phyloP scores from a whole-genome alignment of 345 rosid species.

The Salix arbutifolia region DNA sequence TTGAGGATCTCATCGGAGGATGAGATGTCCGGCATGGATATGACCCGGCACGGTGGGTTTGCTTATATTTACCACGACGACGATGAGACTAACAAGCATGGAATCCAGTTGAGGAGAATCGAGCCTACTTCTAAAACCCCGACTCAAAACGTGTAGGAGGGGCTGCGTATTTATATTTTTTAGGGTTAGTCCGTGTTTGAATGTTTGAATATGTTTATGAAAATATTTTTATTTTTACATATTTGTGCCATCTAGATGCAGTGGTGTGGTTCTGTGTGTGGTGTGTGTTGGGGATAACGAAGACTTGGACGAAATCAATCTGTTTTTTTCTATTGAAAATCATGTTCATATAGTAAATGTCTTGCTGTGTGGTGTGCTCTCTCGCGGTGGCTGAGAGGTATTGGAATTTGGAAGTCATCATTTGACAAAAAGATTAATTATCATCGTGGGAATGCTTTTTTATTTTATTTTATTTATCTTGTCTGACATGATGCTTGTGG shows the following conservation, averaged over 20 bases:
- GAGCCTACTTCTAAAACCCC: constrained; percentile 35
- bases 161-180: neutral
- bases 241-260: no score
- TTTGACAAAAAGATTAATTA: no score
- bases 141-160: constrained; percentile 9
- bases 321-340: neutral
- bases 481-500: neutral
- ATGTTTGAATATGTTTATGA: neutral
- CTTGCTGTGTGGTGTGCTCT: neutral
- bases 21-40: constrained; percentile 84
- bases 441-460: neutral
- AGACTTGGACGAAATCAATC: constrained; percentile 11
- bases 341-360: neutral
- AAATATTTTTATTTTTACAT: neutral
- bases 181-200: neutral
- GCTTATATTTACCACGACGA: constrained; percentile 76
- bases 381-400: neutral
- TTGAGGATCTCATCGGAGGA: constrained; percentile 67
- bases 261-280: neutral
- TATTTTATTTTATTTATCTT: neutral
- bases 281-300: neutral
- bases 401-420: neutral
- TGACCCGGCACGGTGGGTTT: constrained; percentile 81
- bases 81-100: constrained; percentile 37
- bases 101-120: constrained; percentile 34